A percentile compares a stretch with the other conserved stretches of the same genome.
Conservation (phyloP, 192 early-diverging fungal species). For the Coemansia sp. region DNA sequence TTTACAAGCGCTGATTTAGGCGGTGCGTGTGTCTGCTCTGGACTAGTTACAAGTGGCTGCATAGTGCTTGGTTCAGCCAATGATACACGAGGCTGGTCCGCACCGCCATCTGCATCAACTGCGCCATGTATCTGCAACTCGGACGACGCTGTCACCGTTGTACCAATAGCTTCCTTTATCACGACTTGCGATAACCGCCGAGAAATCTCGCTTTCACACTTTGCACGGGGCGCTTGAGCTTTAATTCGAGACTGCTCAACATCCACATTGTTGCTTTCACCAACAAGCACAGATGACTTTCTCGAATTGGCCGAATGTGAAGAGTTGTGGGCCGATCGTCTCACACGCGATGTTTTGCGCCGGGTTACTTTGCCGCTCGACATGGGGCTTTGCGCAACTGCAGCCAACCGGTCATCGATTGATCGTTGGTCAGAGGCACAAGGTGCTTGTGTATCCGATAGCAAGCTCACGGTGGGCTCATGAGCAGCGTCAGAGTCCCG, state of each 20-base stretch:
- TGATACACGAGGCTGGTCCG: not conserved
- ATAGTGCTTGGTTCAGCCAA: not conserved
- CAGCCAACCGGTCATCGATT: not conserved
- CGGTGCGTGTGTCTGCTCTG: not conserved
- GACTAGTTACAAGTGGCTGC: not conserved
- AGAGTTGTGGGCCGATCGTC: not conserved
- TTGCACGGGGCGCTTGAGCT: not conserved
- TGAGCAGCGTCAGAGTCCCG: not conserved
- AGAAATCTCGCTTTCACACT: conserved; percentile 6
- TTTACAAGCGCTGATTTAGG: not conserved
- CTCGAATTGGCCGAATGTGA: not conserved
- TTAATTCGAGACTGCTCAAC: not conserved
- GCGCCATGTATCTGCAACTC: not conserved
- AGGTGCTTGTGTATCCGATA: not conserved
- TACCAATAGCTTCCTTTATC: not conserved
- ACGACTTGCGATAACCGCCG: conserved; percentile 12
- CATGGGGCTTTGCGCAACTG: conserved; percentile 18
- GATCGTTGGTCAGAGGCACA: not conserved
- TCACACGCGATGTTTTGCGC: conserved; percentile 15
- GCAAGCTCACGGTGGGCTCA: not conserved
- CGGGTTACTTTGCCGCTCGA: conserved; percentile 39
- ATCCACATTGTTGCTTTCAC: not conserved
- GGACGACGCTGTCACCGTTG: not conserved
- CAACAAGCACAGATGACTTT: too few relatives aligned
- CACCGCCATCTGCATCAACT: not conserved